These are phyloP conservation scores for Aquanectria penicillioides DNA, from an alignment of 2,329 filamentous ascomycete genomes.

Conservation along the genomic window DNA sequence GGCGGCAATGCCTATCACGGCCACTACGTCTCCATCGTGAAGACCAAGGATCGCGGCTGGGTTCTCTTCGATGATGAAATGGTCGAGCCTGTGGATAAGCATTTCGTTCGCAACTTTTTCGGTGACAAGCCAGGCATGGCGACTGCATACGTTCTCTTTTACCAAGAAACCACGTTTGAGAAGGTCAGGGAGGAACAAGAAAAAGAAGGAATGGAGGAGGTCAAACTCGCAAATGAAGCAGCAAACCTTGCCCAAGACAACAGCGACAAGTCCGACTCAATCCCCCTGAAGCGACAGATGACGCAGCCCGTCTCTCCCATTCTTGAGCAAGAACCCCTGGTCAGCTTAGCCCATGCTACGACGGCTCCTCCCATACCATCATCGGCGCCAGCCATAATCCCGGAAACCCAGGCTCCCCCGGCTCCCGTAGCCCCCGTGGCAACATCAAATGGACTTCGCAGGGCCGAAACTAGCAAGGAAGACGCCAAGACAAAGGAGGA, in stretches of 20 bases:
- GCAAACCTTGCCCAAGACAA: conserved; percentile 65
- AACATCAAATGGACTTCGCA: conserved; percentile 29
- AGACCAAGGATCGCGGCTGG: conserved; percentile 96
- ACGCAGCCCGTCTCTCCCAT: conserved; percentile 59
- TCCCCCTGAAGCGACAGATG: conserved; percentile 59
- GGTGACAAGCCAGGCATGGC: conserved; percentile 91
- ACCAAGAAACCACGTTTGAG: conserved; percentile 86
- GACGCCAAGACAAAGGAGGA: conserved; percentile 65
- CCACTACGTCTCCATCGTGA: conserved; percentile 97
- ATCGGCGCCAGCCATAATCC: conserved; percentile 15
- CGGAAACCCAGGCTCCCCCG: conserved; percentile 30
- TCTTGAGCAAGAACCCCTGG: conserved; percentile 62
- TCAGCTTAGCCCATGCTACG: conserved; percentile 71
- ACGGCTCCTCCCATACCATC: conserved; percentile 64
- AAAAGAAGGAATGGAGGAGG: conserved; percentile 76
- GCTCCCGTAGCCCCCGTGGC: conserved; percentile 23
- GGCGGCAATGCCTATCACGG: conserved; percentile 97
- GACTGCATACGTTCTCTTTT: conserved; percentile 96
- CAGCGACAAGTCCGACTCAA: conserved; percentile 55
- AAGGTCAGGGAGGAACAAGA: conserved; percentile 82
- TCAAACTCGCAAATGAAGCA: conserved; percentile 64
- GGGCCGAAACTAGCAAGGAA: conserved; percentile 39
- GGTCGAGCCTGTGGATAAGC: conserved; percentile 97
- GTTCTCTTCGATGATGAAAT: conserved; percentile 97
- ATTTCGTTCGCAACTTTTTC: conserved; percentile 96